phyloP scores from a whole-genome alignment of 805 yeast species.

The Yamadazyma laniorum region DNA sequence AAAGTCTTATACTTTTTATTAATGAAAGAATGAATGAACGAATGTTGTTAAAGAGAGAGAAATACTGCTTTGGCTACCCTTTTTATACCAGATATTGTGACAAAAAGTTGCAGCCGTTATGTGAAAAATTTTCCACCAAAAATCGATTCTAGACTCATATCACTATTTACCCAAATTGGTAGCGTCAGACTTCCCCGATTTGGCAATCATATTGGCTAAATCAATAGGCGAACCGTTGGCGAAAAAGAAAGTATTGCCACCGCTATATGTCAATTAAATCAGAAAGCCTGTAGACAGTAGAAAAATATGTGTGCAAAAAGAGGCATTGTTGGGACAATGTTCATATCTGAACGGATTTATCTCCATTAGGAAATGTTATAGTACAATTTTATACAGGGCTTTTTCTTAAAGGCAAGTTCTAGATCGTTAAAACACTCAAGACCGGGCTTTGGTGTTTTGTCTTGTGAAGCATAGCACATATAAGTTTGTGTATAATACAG shows the following conservation, averaged over 20 bases:
- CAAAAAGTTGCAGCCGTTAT: not conserved
- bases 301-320: not conserved
- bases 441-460: too few relatives aligned
- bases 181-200: too few relatives aligned
- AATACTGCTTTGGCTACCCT: not conserved
- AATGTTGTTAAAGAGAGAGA: constrained; percentile 1
- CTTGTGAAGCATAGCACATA: too few relatives aligned
- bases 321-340: not conserved
- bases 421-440: too few relatives aligned
- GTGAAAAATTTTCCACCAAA: not conserved
- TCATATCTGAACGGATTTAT: too few relatives aligned
- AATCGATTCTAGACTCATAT: not conserved
- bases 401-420: too few relatives aligned
- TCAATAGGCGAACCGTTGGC: not conserved
- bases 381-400: too few relatives aligned
- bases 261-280: too few relatives aligned
- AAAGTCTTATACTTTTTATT: constrained; percentile 2
- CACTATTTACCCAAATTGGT: too few relatives aligned
- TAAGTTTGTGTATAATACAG: too few relatives aligned
- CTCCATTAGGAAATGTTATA: too few relatives aligned
- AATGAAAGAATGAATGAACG: constrained; percentile 4
- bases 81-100: constrained; percentile 2
- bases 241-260: not conserved
- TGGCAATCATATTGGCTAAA: not conserved
- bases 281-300: not conserved